Conservation (phyloP, 352 stramenopile genomes). For the Phytophthora nicotianae region DNA sequence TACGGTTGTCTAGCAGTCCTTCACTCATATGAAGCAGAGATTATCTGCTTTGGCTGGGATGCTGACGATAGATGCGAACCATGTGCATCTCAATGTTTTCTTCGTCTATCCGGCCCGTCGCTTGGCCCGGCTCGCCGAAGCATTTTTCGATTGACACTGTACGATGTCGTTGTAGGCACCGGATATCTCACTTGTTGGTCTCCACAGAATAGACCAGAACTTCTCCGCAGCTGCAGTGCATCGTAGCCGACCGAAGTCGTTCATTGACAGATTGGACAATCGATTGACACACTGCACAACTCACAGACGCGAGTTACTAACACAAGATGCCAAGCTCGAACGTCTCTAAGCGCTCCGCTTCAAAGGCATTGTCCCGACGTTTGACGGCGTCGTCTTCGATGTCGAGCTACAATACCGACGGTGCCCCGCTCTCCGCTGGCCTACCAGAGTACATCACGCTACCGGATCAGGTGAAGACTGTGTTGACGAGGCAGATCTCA, state of each 20-base stretch:
- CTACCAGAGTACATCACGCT: constrained; percentile 29
- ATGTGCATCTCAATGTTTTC: constrained; percentile 14
- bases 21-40: not conserved
- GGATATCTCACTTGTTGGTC: constrained; percentile 23
- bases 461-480: constrained; percentile 25
- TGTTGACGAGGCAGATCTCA: constrained; percentile 36
- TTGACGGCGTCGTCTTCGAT: constrained; percentile 22
- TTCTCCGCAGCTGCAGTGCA: constrained; percentile 2
- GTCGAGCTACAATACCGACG: constrained; percentile 24
- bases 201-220: constrained; percentile 1
- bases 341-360: constrained; percentile 17
- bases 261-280: constrained; percentile 30
- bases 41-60: not conserved
- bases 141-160: constrained; percentile 21
- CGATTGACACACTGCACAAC: constrained; percentile 9
- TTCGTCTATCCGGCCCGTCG: constrained; percentile 12
- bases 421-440: constrained; percentile 4
- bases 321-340: constrained; percentile 18
- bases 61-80: constrained; percentile 18
- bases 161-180: constrained; percentile 8
- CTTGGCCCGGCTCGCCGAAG: constrained; percentile 14
- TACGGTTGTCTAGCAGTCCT: not conserved
- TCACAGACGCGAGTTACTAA: constrained; percentile 1
- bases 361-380: constrained; percentile 7
- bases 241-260: constrained; percentile 7